These are phyloP conservation scores for Blastomyces emzantsi DNA, from an alignment of 2,329 filamentous ascomycete species.

Conservation along the genomic window DNA sequence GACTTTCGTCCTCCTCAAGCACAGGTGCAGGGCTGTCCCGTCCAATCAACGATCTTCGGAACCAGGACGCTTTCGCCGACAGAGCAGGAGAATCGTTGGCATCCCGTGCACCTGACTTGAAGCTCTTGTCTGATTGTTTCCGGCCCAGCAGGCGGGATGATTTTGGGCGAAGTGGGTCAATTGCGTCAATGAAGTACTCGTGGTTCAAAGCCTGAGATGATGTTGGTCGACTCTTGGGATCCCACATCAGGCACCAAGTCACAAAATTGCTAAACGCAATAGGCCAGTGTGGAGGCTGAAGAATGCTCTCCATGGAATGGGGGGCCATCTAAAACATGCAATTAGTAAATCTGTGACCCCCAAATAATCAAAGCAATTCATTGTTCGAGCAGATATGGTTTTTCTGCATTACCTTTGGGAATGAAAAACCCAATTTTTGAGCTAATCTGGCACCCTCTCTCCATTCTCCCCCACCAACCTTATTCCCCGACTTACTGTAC, in stretches of 20 bases:
- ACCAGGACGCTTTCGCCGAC: constrained; percentile 87
- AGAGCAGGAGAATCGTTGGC: constrained; percentile 49
- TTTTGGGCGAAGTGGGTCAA: constrained; percentile 87
- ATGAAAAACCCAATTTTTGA: constrained; percentile 95
- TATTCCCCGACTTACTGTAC: constrained; percentile 77
- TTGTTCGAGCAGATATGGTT: neutral
- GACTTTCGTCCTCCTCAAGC: constrained; percentile 30
- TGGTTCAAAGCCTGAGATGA: constrained; percentile 90
- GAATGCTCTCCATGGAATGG: constrained; percentile 88
- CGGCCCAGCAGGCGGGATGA: constrained; percentile 77
- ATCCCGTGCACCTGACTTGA: constrained; percentile 55
- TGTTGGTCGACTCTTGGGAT: constrained; percentile 83
- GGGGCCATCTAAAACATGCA: constrained; percentile 67
- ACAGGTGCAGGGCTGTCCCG: constrained; percentile 60
- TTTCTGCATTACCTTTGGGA: constrained; percentile 57
- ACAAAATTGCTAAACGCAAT: constrained; percentile 81
- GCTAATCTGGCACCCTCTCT: constrained; percentile 86
- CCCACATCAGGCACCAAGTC: constrained; percentile 99
- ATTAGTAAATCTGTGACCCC: neutral
- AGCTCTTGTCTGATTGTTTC: constrained; percentile 77
- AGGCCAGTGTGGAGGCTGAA: constrained; percentile 88
- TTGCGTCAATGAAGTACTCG: constrained; percentile 87
- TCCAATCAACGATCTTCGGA: constrained; percentile 86
- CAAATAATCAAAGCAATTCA: neutral
- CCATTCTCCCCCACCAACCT: constrained; percentile 94